A percentile compares a stretch with the other conserved stretches of the same genome.
Evolutionary conservation across 306 rosid genomes (phyloP).

Genomic region (Arachis stenosperma): DNA sequence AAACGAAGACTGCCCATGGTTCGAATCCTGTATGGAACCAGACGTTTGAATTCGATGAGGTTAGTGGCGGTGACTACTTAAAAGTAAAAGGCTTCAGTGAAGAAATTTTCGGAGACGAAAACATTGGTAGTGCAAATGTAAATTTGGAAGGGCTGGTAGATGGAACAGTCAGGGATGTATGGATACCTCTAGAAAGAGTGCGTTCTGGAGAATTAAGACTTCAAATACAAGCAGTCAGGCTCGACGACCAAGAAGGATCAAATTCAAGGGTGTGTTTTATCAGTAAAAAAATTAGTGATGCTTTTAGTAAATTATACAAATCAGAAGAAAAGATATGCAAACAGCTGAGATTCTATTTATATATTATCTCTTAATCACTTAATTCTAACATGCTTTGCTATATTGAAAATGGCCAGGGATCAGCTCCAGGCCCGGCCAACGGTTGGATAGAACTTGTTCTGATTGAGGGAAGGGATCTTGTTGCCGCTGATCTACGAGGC

Average conservation of each 20-base stretch:
- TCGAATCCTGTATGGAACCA: constrained; percentile 77
- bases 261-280: constrained; percentile 69
- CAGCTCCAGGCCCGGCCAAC: constrained; percentile 42
- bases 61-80: constrained; percentile 78
- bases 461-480: constrained; percentile 84
- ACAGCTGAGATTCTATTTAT: constrained; percentile 9
- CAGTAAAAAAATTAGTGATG: constrained; percentile 29
- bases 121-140: constrained; percentile 86
- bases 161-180: constrained; percentile 72
- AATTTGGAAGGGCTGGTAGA: constrained; percentile 90
- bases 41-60: constrained; percentile 81
- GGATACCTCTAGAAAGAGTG: constrained; percentile 94
- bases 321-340: background rate
- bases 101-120: constrained; percentile 81
- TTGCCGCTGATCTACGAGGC: constrained; percentile 97
- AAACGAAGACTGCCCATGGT: constrained; percentile 62
- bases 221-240: constrained; percentile 73
- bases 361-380: constrained; percentile 6
- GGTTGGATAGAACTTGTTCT: constrained; percentile 93
- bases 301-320: constrained; percentile 19
- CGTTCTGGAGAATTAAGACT: constrained; percentile 93
- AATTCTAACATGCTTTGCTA: constrained; percentile 32
- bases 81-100: constrained; percentile 72
- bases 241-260: constrained; percentile 74
- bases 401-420: constrained; percentile 57